These are phyloP conservation scores for Cynara cardunculus DNA, from an alignment of 129 eudicot species.

Conservation along the genomic window DNA sequence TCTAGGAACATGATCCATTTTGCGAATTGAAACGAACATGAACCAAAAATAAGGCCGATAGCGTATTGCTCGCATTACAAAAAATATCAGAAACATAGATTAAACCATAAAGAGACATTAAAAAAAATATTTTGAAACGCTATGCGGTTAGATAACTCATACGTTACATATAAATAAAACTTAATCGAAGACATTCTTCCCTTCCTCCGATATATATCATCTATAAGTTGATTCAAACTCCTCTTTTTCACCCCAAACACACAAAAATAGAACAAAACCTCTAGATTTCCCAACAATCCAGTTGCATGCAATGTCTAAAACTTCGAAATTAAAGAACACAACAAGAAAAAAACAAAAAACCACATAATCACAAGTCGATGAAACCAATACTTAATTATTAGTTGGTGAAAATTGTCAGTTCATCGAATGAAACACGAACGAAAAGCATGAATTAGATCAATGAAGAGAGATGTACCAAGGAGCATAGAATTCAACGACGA, in stretches of 20 bases:
- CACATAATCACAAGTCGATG: background rate
- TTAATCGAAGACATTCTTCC: background rate
- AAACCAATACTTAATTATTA: background rate
- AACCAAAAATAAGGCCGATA: background rate
- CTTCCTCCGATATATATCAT: background rate
- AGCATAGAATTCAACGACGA: conserved; percentile 76
- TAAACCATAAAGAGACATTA: background rate
- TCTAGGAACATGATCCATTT: background rate
- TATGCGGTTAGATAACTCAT: background rate
- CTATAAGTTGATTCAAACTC: background rate
- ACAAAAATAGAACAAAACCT: background rate
- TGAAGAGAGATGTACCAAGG: conserved; percentile 50
- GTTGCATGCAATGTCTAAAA: background rate
- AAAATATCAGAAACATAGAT: background rate
- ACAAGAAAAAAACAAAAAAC: background rate
- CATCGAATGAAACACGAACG: background rate
- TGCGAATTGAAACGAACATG: background rate
- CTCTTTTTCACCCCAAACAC: background rate
- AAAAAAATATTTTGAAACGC: background rate
- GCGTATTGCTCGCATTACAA: background rate
- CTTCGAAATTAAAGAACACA: background rate
- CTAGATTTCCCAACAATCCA: background rate
- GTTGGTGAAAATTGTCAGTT: background rate
- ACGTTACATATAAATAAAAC: background rate
- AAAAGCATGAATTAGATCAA: background rate